Evolutionary conservation across 352 stramenopile species (phyloP).

Genomic region (Pythium rhizo-oryzae): DNA sequence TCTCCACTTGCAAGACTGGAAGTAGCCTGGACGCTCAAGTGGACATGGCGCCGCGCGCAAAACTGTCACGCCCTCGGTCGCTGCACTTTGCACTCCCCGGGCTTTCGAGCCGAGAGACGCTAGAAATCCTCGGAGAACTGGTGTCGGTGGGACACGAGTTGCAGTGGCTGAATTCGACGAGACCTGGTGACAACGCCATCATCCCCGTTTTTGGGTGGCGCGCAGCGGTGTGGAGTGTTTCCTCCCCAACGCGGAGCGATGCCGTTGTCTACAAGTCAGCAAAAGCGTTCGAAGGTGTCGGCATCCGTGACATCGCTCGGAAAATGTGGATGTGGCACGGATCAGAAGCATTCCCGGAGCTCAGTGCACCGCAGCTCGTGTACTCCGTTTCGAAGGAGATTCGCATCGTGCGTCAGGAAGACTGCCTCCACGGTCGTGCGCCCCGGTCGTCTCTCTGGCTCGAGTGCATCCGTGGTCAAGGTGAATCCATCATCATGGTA

Average conservation of each 20-base stretch:
- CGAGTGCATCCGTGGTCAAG: slow-evolving; percentile 18
- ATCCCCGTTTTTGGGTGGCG: slow-evolving; percentile 28
- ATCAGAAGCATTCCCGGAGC: slow-evolving; percentile 3
- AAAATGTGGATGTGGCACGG: slow-evolving; percentile 17
- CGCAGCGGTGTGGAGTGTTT: slow-evolving; percentile 18
- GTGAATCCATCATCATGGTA: slow-evolving; percentile 9
- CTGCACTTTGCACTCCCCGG: slow-evolving; percentile 25
- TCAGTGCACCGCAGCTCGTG: slow-evolving; percentile 1
- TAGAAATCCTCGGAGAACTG: slow-evolving; percentile 15
- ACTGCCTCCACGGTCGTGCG: slow-evolving; percentile 18
- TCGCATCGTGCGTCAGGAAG: slow-evolving; percentile 24
- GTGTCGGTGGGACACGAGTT: slow-evolving; percentile 19
- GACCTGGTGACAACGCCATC: slow-evolving; percentile 3
- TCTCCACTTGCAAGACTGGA: neutral
- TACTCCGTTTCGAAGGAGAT: slow-evolving; percentile 17
- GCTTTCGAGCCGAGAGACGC: slow-evolving; percentile 23
- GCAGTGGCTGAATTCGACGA: slow-evolving; percentile 20
- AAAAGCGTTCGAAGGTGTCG: slow-evolving; percentile 25
- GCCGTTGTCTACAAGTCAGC: slow-evolving; percentile 24
- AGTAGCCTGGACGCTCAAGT: neutral
- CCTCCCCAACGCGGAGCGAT: neutral
- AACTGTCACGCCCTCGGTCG: slow-evolving; percentile 6
- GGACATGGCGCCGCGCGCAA: neutral
- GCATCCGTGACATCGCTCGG: slow-evolving; percentile 7
- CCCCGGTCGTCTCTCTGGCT: slow-evolving; percentile 24